Evolutionary conservation across 177 flowering plant genomes (phyloP), one percentile per base, ranked within the genome.

Genomic region (Telopea speciosissima): DNA sequence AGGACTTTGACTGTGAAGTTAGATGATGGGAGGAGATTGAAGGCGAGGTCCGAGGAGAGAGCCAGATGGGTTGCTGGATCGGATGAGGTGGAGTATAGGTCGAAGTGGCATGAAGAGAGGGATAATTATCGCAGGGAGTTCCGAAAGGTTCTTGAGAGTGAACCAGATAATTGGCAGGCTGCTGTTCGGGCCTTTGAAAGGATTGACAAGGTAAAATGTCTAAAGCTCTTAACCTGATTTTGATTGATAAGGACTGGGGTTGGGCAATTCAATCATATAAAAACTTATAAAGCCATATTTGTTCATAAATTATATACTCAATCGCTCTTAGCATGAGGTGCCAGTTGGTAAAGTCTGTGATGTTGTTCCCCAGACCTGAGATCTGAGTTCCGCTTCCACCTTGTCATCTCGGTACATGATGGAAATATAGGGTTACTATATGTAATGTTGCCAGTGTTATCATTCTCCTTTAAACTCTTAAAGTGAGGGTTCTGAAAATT

Each of bases 101-200:
- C 93, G 12, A 75, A 79, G 72, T 95, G 99, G 99, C 97, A 93
- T 44, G 83, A 88, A 52, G 90, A 89, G 65, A 86, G 97, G 77
- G 97, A 89, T 9, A 70, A 72, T 36, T 76, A 82, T 3, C 74
- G 94, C 68, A 83, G 64, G 74, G 88, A 79, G 44, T 83, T 93
- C 59, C 74, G 78, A 73, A 85, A 70, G 78, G 86, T 90, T 73
- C 31, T 95, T 63, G 97, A 95, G 64, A 80, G 91, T 0, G 84
- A 86, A 77, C 94, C 92, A 0, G 92, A 91, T 78, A 87, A 91
- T 75, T 92, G 97, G 98, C 94, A 95, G 85, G 88, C 88, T 2
- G 97, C 93, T 31, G 92, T 95, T 61, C 74, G 68, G 21, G 82
- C 93, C 11, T 95, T 95, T 65, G 90, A 95, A 79, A 83, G 81